These are phyloP conservation scores for Oryza rufipogon DNA, from an alignment of 176 grass and related monocot genomes.

Conservation along the genomic window DNA sequence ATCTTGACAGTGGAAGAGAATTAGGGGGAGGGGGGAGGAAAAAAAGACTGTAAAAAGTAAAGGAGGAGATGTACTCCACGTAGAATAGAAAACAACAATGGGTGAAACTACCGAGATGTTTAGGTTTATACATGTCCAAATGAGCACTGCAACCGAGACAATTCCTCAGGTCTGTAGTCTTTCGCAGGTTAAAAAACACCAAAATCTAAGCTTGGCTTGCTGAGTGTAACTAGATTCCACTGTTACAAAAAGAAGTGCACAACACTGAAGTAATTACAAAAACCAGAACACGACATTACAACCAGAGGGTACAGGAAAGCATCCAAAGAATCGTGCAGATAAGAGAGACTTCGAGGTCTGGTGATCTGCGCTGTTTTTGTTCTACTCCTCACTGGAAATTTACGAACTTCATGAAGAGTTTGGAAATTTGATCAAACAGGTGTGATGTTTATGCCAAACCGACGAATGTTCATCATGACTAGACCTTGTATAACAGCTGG, in stretches of 20 bases:
- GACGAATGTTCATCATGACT: neutral
- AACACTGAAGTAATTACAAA: neutral
- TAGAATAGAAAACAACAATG: constrained; percentile 24
- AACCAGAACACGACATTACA: neutral
- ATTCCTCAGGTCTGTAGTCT: constrained; percentile 36
- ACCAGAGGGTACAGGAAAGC: constrained; percentile 11
- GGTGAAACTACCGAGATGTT: constrained; percentile 46
- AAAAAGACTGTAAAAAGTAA: constrained; percentile 24
- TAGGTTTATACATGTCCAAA: constrained; percentile 32
- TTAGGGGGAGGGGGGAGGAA: neutral
- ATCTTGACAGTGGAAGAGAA: constrained; percentile 24
- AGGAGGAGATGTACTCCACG: constrained; percentile 34
- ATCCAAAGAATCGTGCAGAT: constrained; percentile 7
- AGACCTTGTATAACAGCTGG: neutral
- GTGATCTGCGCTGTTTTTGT: neutral
- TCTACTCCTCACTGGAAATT: neutral
- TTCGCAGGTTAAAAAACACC: constrained; percentile 40
- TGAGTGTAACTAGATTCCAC: constrained; percentile 16
- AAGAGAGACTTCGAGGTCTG: neutral
- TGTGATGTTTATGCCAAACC: neutral
- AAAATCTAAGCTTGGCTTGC: constrained; percentile 10
- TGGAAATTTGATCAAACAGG: neutral
- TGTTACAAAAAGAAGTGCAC: constrained; percentile 18
- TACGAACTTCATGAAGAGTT: neutral
- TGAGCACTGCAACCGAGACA: constrained; percentile 49